Conservation (phyloP, 345 rosid species). For the Triadica sebifera region DNA sequence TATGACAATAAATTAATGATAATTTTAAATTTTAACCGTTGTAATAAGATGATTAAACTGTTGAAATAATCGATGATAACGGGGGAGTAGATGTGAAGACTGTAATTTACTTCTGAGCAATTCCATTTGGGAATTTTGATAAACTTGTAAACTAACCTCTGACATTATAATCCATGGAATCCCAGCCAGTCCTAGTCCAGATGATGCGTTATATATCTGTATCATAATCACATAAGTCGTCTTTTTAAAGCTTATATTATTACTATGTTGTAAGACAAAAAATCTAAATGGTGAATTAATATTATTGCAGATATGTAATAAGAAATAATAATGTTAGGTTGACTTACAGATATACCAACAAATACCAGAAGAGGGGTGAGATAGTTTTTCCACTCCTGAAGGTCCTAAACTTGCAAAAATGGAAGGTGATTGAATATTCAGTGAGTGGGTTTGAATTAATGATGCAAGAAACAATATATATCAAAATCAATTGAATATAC, state of each 20-base stretch:
- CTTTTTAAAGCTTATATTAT: background rate
- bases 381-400: slow-evolving; percentile 33
- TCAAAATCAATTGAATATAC: background rate
- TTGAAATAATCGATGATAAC: no score
- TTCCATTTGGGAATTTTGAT: no score
- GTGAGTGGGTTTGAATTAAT: no score
- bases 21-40: no score
- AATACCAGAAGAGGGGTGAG: slow-evolving; percentile 47
- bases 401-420: slow-evolving; percentile 33
- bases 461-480: no score
- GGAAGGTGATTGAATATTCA: no score
- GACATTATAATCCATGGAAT: slow-evolving; percentile 69
- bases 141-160: slow-evolving; percentile 43
- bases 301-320: background rate
- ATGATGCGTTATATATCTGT: slow-evolving; percentile 44
- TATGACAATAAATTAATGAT: no score
- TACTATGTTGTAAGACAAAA: background rate
- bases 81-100: no score
- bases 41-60: no score
- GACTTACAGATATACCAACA: slow-evolving; percentile 41
- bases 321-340: background rate
- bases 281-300: background rate
- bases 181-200: slow-evolving; percentile 57
- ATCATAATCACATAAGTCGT: background rate
- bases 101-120: no score